Evolutionary conservation across 495 filamentous ascomycete species (phyloP).

Genomic region (Pseudevernia furfuracea): DNA sequence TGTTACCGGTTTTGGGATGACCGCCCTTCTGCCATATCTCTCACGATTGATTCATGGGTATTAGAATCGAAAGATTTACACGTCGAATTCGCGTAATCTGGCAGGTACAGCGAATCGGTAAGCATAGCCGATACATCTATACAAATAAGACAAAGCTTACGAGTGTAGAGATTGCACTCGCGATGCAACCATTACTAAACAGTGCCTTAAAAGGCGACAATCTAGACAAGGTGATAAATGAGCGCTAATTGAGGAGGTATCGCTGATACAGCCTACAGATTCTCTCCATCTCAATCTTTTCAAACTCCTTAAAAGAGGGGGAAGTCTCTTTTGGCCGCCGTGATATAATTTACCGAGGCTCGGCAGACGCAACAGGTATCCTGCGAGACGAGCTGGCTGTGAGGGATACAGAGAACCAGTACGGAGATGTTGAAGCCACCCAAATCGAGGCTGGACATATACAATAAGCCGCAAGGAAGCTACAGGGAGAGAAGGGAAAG

Average conservation of each 20-base stretch:
- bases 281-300: conserved; percentile 14
- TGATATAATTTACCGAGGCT: not conserved
- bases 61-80: conserved; percentile 24
- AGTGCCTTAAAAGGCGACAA: conserved; percentile 8
- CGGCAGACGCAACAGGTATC: not conserved
- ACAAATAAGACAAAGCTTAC: not conserved
- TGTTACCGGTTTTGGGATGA: conserved; percentile 28
- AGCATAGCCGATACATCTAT: not conserved
- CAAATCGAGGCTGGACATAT: not conserved
- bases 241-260: not conserved
- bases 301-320: not conserved
- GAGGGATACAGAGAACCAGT: not conserved
- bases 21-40: conserved; percentile 29
- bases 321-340: conserved; percentile 9
- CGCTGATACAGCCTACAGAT: conserved; percentile 1
- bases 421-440: not conserved
- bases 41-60: conserved; percentile 31
- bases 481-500: not conserved
- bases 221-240: conserved; percentile 2
- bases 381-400: not conserved
- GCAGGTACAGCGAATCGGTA: conserved; percentile 19
- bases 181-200: not conserved
- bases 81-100: conserved; percentile 33
- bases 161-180: conserved; percentile 1
- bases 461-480: not conserved